phyloP scores from a whole-genome alignment of 768 basidiomycete species.

The Suillus cothurnatus region DNA sequence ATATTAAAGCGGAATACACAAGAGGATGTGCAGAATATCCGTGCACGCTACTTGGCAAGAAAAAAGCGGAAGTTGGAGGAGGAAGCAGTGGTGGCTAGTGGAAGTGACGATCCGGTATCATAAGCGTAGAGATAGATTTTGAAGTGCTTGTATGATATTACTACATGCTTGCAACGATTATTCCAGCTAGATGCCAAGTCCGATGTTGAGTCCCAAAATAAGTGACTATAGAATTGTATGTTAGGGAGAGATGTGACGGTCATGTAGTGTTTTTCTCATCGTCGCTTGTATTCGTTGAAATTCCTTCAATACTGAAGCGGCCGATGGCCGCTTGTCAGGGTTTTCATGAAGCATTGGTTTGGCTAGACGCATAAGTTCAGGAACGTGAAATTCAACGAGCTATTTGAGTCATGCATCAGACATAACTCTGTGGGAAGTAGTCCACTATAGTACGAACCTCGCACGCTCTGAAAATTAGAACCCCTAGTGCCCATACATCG shows the following conservation, averaged over 20 bases:
- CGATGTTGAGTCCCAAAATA: not conserved
- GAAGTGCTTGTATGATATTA: not conserved
- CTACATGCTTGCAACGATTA: not conserved
- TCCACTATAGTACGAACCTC: conserved; percentile 46
- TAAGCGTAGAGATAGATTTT: not conserved
- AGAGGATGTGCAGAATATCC: conserved; percentile 70
- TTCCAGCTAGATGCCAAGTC: not conserved
- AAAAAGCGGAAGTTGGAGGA: conserved; percentile 78
- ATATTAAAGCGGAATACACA: conserved; percentile 79
- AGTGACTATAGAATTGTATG: not conserved
- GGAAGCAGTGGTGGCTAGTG: not conserved
- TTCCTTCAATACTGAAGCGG: conserved; percentile 46
- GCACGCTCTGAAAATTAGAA: conserved; percentile 64
- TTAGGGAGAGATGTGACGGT: conserved; percentile 7
- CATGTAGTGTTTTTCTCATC: conserved; percentile 39
- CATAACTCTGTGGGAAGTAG: not conserved
- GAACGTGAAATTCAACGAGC: conserved; percentile 55
- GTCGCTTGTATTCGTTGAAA: conserved; percentile 53
- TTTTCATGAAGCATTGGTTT: conserved; percentile 60
- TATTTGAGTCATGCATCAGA: conserved; percentile 28
- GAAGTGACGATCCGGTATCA: conserved; percentile 18
- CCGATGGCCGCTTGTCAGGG: conserved; percentile 55
- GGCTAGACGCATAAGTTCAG: conserved; percentile 59
- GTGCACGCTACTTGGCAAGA: conserved; percentile 73
- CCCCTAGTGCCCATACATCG: conserved; percentile 73